Conservation (phyloP, 2,329 filamentous ascomycete genomes). For the Fusarium pseudocircinatum region DNA sequence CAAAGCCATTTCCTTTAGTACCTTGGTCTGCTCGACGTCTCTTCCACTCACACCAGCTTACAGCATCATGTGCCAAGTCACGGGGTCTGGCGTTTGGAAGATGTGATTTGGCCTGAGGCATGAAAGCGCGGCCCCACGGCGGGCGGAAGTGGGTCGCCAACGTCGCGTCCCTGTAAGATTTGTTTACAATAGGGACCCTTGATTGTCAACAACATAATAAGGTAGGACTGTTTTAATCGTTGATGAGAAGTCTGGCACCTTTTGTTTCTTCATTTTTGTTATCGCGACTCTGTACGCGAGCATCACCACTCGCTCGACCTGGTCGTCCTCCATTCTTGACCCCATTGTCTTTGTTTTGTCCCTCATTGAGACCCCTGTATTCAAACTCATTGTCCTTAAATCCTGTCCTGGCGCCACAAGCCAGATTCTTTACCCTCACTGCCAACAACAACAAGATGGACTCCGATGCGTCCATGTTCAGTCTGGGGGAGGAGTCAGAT, state of each 20-base stretch:
- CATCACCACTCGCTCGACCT: slow-evolving; percentile 29
- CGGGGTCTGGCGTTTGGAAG: slow-evolving; percentile 7
- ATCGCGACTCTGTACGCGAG: slow-evolving; percentile 41
- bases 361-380: slow-evolving; percentile 21
- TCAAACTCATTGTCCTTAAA: slow-evolving; percentile 29
- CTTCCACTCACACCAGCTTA: not conserved
- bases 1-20: not conserved
- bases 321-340: slow-evolving; percentile 21
- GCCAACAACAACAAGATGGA: slow-evolving; percentile 56
- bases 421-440: slow-evolving; percentile 26
- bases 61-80: slow-evolving; percentile 31
- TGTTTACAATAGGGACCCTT: slow-evolving; percentile 44
- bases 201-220: slow-evolving; percentile 46
- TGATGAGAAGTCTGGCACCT: slow-evolving; percentile 42
- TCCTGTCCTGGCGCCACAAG: slow-evolving; percentile 25
- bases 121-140: slow-evolving; percentile 31
- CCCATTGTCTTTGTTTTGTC: slow-evolving; percentile 32
- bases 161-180: slow-evolving; percentile 42
- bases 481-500: slow-evolving; percentile 54
- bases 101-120: slow-evolving; percentile 34
- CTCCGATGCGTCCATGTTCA: slow-evolving; percentile 65
- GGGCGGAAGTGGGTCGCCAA: slow-evolving; percentile 3
- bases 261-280: slow-evolving; percentile 33
- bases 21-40: not conserved
- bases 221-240: slow-evolving; percentile 34